Evolutionary conservation across 108 stramenopile species (phyloP), one percentile per base, ranked within the genome.

Genomic region (Aurantiochytrium sp.): DNA sequence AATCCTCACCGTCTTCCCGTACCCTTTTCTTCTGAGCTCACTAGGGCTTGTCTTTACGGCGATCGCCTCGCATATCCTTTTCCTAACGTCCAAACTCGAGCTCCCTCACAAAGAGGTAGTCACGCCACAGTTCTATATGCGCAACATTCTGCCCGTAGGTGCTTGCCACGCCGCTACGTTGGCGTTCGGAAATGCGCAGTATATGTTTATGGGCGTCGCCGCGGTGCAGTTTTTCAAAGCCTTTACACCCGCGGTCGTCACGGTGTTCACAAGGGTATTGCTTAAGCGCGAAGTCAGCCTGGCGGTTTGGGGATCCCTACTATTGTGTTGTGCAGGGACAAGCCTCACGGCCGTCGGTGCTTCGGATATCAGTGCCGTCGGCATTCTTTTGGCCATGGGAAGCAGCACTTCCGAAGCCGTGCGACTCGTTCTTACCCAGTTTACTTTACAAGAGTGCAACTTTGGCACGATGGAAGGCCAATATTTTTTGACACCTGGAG

Each of bases 111-210:
- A 76, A 12, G 47, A 44, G 35, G n/a, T 42, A 6, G 69, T 89
- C 16, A 19, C 76, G 4, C 16, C 44, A 43, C 1, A 10, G 1
- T 89, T 89, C 6, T 89, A 60, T 28, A 5, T 55, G 12, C 6
- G 28, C 10, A 83, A 60, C n/a, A 60, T 91, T 29, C 45, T 89
- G 14, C 89, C 89, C 43, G 87, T 91, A 42, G 89, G 91, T 19
- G 57, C 89, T 6, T 76, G 76, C 53, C 60, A 60, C 64, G 91
- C 91, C 42, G 73, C 89, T 4, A 89, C 91, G 23, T 43, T 91
- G 16, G 72, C 69, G 5, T 91, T 91, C 47, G 91, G 91, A n/a
- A 91, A 91, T 58, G 89, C 89, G 35, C 88, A 73, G 1, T 91
- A 91, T 73, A 72, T 91, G 35, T 90, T 72, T 5, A 72, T 91